Evolutionary conservation across 2,329 filamentous ascomycete species (phyloP), one percentile per base, ranked within the genome.

Genomic region (Botryotinia convoluta): DNA sequence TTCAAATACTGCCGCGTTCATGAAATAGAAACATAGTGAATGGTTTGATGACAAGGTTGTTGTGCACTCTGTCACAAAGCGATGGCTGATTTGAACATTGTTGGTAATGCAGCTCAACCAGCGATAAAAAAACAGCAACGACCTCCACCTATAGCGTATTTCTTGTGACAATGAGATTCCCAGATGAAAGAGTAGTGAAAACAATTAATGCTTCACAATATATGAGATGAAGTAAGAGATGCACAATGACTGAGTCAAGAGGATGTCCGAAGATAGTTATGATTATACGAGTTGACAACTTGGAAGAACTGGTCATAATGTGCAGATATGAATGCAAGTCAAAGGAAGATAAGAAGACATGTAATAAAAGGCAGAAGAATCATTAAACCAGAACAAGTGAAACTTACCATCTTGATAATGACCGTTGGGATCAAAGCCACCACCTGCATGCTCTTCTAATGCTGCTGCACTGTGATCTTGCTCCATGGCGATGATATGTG

Each of bases 381-480:
- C 3, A 22, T 68, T 22, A 68, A 59, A 37, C 12, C 5, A 22
- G 22, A 69, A 48, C 39, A 7, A 7, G 10, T 60, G 14, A 48
- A 51, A 60, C 63, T 48, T 51, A 69, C 71, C 71, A 48, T 69
- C 20, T 69, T 44, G 18, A 60, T 72, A 72, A 35, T 72, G 64
- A 22, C 71, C 71, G 20, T 44, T 29, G 20, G 63, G 63, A 61
- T 72, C 63, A 51, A 65, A 60, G 20, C 64, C 42, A n/a, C 42
- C 63, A 32, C 37, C 26, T 18, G 8, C 12, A 60, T 45, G 29
- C 4, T 29, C 42, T 69, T 70, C 51, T 3, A 16, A 37, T 61
- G 29, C 26, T 29, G 32, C 12, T 18, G 3, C 16, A 37, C 8
- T 59, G 8, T 39, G 42, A 20, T 65, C 18, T 37, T 69, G 63